These are phyloP conservation scores for Solanum chmielewskii DNA, from an alignment of 257 asterid genomes.

Conservation along the genomic window DNA sequence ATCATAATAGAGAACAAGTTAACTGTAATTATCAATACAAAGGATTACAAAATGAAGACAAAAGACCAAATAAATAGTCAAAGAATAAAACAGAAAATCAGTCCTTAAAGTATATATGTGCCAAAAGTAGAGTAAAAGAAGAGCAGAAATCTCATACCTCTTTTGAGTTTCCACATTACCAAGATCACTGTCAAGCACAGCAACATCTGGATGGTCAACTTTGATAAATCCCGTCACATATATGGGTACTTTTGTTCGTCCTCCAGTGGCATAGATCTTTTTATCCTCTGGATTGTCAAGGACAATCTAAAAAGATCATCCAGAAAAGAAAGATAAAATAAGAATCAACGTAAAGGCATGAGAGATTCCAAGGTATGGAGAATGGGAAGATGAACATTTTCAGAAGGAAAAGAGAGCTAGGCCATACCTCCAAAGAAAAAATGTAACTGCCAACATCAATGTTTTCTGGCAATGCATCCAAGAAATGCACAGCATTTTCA, in stretches of 20 bases:
- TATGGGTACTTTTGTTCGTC: conserved; percentile 63
- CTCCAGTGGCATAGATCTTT: conserved; percentile 76
- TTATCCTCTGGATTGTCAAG: conserved; percentile 65
- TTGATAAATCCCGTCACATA: conserved; percentile 62
- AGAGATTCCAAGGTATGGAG: not conserved
- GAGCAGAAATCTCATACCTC: conserved; percentile 33
- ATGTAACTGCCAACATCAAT: conserved; percentile 60
- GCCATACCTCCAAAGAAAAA: conserved; percentile 74
- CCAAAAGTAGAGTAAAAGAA: not conserved
- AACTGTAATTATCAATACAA: not conserved
- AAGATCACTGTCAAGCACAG: conserved; percentile 70
- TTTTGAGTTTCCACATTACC: conserved; percentile 68
- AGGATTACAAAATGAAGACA: not conserved
- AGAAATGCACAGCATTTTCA: conserved; percentile 44
- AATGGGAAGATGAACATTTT: not conserved
- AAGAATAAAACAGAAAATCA: not conserved
- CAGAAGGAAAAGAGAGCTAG: not conserved
- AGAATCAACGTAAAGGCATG: not conserved
- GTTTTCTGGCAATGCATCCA: conserved; percentile 55
- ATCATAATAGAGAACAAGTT: not conserved
- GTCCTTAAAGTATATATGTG: not conserved
- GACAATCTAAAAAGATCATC: conserved; percentile 34
- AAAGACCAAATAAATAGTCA: not conserved
- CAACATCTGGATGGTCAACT: conserved; percentile 57
- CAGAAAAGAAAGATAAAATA: not conserved